Conservation (phyloP, 2,329 filamentous ascomycete genomes). For the Plenodomus lindquistii region DNA sequence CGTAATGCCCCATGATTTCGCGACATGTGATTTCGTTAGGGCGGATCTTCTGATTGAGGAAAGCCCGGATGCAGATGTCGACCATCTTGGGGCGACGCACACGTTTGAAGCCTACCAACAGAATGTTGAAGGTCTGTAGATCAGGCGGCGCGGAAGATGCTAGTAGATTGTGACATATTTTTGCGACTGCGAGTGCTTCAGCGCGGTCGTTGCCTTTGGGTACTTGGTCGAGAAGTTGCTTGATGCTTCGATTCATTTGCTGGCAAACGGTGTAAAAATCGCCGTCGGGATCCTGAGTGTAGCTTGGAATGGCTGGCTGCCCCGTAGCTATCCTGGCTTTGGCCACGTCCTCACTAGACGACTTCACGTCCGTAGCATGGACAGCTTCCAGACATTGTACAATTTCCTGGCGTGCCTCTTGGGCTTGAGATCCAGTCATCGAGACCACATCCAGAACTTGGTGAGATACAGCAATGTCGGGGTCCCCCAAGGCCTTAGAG, state of each 20-base stretch:
- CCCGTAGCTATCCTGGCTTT: conserved; percentile 9
- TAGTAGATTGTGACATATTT: conserved; percentile 67
- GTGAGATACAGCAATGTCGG: conserved; percentile 19
- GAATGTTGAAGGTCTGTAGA: conserved; percentile 70
- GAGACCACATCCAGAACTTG: conserved; percentile 21
- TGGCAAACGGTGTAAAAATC: conserved; percentile 35
- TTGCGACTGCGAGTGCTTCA: conserved; percentile 26
- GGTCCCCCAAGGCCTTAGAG: conserved; percentile 2
- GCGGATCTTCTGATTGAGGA: conserved; percentile 46
- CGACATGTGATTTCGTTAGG: conserved; percentile 52
- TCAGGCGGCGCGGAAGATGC: conserved; percentile 64
- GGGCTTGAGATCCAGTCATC: conserved; percentile 2
- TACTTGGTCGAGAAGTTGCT: conserved; percentile 19
- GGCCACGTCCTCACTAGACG: conserved; percentile 13
- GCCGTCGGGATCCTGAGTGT: conserved; percentile 45
- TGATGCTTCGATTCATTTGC: conserved; percentile 39
- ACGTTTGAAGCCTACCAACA: conserved; percentile 65
- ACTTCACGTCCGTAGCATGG: conserved; percentile 9
- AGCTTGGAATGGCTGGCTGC: conserved; percentile 31
- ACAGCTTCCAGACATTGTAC: conserved; percentile 18
- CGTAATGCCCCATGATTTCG: conserved; percentile 48
- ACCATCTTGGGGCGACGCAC: conserved; percentile 30
- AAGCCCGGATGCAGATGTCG: conserved; percentile 34
- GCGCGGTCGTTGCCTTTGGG: conserved; percentile 13
- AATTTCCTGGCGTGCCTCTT: conserved; percentile 18